Evolutionary conservation across 2,329 filamentous ascomycete genomes (phyloP).

Genomic region (Trichoderma atrobrunneum): DNA sequence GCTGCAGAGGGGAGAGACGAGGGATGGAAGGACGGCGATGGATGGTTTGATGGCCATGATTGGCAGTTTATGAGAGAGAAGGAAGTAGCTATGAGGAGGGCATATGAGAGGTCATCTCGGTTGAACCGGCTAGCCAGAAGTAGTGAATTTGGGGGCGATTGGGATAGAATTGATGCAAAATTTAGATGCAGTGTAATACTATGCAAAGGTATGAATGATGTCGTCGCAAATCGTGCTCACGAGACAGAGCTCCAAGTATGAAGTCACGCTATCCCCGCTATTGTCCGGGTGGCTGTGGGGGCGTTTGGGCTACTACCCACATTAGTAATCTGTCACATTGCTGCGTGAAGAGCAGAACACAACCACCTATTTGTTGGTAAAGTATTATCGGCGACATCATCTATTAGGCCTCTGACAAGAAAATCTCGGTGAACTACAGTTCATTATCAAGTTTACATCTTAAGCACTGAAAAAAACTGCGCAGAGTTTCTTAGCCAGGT

Average conservation of each 20-base stretch:
- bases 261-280: constrained; percentile 12
- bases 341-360: background rate
- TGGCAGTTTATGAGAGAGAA: background rate
- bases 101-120: background rate
- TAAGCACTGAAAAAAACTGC: too few species aligned
- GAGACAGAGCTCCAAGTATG: background rate
- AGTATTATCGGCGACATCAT: too few species aligned
- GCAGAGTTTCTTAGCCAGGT: too few species aligned
- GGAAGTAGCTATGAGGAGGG: background rate
- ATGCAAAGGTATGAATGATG: background rate
- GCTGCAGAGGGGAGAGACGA: background rate
- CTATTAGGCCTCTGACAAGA: too few species aligned
- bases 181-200: background rate
- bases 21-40: background rate
- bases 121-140: background rate
- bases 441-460: too few species aligned
- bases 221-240: constrained; percentile 1
- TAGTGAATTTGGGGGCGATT: background rate
- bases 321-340: background rate
- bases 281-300: background rate
- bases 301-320: background rate
- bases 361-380: background rate
- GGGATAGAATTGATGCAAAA: background rate
- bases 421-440: too few species aligned
- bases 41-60: constrained; percentile 16